Evolutionary conservation across 805 yeast genomes (phyloP).

Genomic region (Ogataea pini): DNA sequence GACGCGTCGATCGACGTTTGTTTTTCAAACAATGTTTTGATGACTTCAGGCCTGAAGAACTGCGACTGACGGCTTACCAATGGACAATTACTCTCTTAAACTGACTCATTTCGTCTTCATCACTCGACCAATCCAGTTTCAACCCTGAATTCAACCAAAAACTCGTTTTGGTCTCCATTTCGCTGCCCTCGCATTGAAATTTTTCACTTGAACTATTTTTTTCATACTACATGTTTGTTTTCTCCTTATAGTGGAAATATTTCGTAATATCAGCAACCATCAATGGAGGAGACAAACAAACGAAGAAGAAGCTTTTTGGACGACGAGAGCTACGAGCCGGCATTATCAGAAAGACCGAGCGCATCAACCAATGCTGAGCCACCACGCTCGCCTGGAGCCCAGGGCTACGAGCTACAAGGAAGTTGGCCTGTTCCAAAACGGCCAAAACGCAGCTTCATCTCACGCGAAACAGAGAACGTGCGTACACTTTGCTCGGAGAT

Average conservation of each 20-base stretch:
- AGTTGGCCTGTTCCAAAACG: constrained; percentile 13
- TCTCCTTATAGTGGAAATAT: too few species aligned
- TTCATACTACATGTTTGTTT: background rate
- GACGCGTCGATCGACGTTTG: too few species aligned
- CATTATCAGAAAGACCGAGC: constrained; percentile 9
- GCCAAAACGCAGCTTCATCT: constrained; percentile 18
- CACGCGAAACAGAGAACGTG: constrained; percentile 37
- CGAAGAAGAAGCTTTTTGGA: constrained; percentile 22
- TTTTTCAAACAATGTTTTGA: too few species aligned
- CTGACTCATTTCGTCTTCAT: too few species aligned
- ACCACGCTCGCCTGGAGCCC: constrained; percentile 2
- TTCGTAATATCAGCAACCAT: background rate
- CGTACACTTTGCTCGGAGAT: constrained; percentile 51
- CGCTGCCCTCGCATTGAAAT: background rate
- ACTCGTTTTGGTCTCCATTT: background rate
- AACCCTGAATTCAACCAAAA: too few species aligned
- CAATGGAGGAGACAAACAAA: constrained; percentile 18
- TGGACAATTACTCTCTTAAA: too few species aligned
- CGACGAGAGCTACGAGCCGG: constrained; percentile 24
- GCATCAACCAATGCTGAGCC: background rate
- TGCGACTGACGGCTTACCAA: too few species aligned
- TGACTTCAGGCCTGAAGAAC: too few species aligned
- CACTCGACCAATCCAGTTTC: too few species aligned
- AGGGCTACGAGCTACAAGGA: background rate
- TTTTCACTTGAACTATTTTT: background rate